Conservation (phyloP, 1,284 basidiomycete genomes). For the Lentinula novae-zelandiae region DNA sequence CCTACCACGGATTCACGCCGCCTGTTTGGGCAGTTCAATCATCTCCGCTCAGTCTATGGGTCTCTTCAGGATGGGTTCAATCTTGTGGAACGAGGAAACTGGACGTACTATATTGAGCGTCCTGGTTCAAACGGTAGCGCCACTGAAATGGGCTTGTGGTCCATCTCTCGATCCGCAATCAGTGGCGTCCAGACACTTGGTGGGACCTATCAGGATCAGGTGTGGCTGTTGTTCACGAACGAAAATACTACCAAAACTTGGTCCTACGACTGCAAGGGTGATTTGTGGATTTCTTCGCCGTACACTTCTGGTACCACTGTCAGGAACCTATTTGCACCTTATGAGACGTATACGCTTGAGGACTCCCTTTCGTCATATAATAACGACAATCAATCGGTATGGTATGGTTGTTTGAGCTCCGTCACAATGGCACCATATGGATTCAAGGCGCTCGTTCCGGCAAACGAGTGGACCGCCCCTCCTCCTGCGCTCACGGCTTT, state of each 20-base stretch:
- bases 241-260: slow-evolving; percentile 72
- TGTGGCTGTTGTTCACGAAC: slow-evolving; percentile 85
- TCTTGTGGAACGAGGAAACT: slow-evolving; percentile 76
- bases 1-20: slow-evolving; percentile 77
- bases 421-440: slow-evolving; percentile 71
- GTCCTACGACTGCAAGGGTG: slow-evolving; percentile 51
- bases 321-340: slow-evolving; percentile 79
- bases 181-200: slow-evolving; percentile 45
- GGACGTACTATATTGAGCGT: slow-evolving; percentile 72
- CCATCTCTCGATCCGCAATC: slow-evolving; percentile 67
- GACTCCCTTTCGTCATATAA: slow-evolving; percentile 62
- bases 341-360: slow-evolving; percentile 66
- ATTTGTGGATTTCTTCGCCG: slow-evolving; percentile 76
- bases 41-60: slow-evolving; percentile 67
- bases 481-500: slow-evolving; percentile 76
- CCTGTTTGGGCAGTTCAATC: slow-evolving; percentile 68
- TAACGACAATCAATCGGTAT: slow-evolving; percentile 55
- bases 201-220: slow-evolving; percentile 57
- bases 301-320: slow-evolving; percentile 59
- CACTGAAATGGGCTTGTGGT: slow-evolving; percentile 87
- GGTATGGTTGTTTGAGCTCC: slow-evolving; percentile 66
- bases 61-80: slow-evolving; percentile 83
- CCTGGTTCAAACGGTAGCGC: slow-evolving; percentile 78
- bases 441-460: slow-evolving; percentile 80
- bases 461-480: slow-evolving; percentile 60